Conservation (phyloP, 345 rosid genomes). For the Acer yangbiense region DNA sequence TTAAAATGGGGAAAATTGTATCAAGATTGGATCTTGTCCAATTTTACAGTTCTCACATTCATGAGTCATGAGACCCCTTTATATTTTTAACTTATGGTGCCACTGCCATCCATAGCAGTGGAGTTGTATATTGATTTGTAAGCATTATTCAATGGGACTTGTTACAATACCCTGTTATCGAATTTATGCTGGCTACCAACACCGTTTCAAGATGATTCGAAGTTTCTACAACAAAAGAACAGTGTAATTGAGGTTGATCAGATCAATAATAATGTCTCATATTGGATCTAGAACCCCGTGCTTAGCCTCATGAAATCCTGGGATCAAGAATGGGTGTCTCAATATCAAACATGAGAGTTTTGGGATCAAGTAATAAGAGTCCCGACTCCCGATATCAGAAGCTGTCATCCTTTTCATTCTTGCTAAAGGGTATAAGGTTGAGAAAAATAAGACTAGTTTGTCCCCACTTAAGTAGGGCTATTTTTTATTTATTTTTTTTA, state of each 20-base stretch:
- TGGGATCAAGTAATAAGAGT: not conserved
- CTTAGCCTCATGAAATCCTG: not conserved
- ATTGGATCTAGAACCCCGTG: not conserved
- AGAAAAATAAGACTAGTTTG: not conserved
- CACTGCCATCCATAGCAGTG: not conserved
- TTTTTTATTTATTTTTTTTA: no score
- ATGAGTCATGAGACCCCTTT: not conserved
- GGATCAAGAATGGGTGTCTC: not conserved
- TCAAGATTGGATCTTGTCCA: no score
- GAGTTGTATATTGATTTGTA: not conserved
- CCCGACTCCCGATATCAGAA: not conserved
- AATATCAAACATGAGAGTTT: not conserved
- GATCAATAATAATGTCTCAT: not conserved
- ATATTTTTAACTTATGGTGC: not conserved
- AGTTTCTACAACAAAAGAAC: not conserved
- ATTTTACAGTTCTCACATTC: not conserved
- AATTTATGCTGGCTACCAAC: not conserved
- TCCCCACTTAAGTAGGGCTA: not conserved
- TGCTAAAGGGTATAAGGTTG: not conserved
- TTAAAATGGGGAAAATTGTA: no score
- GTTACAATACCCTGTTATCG: not conserved
- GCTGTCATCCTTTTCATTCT: not conserved
- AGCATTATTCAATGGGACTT: not conserved
- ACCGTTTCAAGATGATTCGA: not conserved
- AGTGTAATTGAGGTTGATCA: no score